phyloP scores from a whole-genome alignment of 192 early-diverging fungal species.

The Umbelopsis isabellina region DNA sequence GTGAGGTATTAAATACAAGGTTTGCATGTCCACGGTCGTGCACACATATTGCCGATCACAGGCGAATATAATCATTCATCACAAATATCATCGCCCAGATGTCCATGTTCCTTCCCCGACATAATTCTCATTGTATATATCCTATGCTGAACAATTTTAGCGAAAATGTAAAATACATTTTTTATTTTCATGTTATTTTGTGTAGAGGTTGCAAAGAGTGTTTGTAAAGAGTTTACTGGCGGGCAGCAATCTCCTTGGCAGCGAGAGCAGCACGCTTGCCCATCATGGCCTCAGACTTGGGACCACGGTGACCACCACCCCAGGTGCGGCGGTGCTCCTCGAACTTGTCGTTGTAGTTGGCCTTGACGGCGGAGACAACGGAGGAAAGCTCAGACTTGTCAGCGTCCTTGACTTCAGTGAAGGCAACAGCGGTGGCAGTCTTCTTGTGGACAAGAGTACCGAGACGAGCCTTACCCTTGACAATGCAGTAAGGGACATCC shows the following conservation, averaged over 20 bases:
- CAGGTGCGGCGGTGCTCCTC: slow-evolving; percentile 89
- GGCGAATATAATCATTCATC: too few species aligned
- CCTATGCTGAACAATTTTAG: too few species aligned
- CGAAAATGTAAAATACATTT: background rate
- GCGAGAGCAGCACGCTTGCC: slow-evolving; percentile 71
- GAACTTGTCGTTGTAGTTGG: slow-evolving; percentile 95
- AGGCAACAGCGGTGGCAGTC: slow-evolving; percentile 96
- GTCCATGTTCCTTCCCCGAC: too few species aligned
- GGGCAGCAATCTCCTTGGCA: slow-evolving; percentile 49
- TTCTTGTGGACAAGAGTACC: slow-evolving; percentile 99
- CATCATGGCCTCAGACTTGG: slow-evolving; percentile 86
- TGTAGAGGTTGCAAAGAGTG: slow-evolving; percentile 1
- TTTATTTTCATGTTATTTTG: slow-evolving; percentile 24
- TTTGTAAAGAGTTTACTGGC: slow-evolving; percentile 32
- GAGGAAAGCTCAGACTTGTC: slow-evolving; percentile 92
- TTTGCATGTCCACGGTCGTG: too few species aligned
- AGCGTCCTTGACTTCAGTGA: slow-evolving; percentile 92
- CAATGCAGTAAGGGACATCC: slow-evolving; percentile 99
- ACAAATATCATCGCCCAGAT: too few species aligned
- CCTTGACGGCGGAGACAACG: slow-evolving; percentile 89
- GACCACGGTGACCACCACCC: slow-evolving; percentile 99
- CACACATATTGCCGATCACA: too few species aligned
- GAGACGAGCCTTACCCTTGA: slow-evolving; percentile 98
- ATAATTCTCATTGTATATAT: too few species aligned
- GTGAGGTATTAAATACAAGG: too few species aligned